phyloP scores from a whole-genome alignment of 116 monocot genomes.

The Zostera marina region DNA sequence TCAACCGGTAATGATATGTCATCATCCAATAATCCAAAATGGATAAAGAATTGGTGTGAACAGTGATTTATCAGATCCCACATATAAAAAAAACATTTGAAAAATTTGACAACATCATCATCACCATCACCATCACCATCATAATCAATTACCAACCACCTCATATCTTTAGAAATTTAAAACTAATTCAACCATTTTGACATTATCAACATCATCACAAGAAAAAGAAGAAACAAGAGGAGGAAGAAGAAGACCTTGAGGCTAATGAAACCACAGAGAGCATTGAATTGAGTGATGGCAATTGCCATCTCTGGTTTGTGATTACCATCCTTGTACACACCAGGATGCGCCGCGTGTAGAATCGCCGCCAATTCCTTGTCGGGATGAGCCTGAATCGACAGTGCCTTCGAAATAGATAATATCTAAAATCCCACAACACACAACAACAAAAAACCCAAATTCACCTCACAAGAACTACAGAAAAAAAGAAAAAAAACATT shows the following conservation, averaged over 20 bases:
- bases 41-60: too few species aligned
- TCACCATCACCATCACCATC: too few species aligned
- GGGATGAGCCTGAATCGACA: constrained; percentile 94
- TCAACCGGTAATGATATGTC: too few species aligned
- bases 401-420: constrained; percentile 74
- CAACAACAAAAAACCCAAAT: background rate
- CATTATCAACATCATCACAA: too few species aligned
- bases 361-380: constrained; percentile 63
- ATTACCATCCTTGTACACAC: constrained; percentile 73
- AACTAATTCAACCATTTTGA: too few species aligned
- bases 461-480: background rate
- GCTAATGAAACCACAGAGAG: constrained; percentile 66
- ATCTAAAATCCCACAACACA: constrained; percentile 23
- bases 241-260: constrained; percentile 23
- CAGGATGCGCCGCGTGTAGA: constrained; percentile 47
- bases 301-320: constrained; percentile 98
- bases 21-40: too few species aligned
- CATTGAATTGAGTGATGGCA: constrained; percentile 80
- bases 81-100: too few species aligned
- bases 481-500: background rate
- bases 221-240: too few species aligned
- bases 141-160: too few species aligned
- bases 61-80: too few species aligned
- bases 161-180: too few species aligned
- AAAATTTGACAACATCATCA: too few species aligned